phyloP scores from a whole-genome alignment of 176 grass and related monocot genomes.

The Oryza nivara region DNA sequence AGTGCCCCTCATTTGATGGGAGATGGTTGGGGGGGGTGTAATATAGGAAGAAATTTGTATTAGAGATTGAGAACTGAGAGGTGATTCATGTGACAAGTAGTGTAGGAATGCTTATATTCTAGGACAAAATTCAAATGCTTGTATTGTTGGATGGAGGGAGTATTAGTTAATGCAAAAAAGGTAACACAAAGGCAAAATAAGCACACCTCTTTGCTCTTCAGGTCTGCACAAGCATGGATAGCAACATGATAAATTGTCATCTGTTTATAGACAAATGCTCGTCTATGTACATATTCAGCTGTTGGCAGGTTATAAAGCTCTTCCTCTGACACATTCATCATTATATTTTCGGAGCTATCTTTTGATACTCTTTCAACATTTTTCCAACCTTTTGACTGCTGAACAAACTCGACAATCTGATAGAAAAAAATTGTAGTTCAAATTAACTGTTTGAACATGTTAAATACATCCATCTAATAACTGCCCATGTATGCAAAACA shows the following conservation, averaged over 20 bases:
- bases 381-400: constrained; percentile 96
- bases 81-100: too few species aligned
- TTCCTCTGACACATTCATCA: constrained; percentile 99
- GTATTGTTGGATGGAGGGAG: too few species aligned
- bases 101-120: too few species aligned
- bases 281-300: constrained; percentile 80
- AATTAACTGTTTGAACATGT: background rate
- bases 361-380: constrained; percentile 71
- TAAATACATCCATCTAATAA: constrained; percentile 32
- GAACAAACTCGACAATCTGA: constrained; percentile 93
- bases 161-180: constrained; percentile 39
- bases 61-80: too few species aligned
- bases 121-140: too few species aligned
- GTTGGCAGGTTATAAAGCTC: constrained; percentile 96
- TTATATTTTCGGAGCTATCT: constrained; percentile 87
- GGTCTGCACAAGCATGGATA: constrained; percentile 88
- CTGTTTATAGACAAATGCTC: constrained; percentile 65
- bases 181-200: constrained; percentile 23
- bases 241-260: constrained; percentile 94
- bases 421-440: constrained; percentile 31
- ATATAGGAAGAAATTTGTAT: too few species aligned
- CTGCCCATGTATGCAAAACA: background rate
- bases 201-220: constrained; percentile 80
- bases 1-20: too few species aligned
- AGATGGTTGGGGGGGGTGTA: too few species aligned